These are phyloP conservation scores for Scheffersomyces stambukii DNA, from an alignment of 1,139 yeast species.

Conservation along the genomic window DNA sequence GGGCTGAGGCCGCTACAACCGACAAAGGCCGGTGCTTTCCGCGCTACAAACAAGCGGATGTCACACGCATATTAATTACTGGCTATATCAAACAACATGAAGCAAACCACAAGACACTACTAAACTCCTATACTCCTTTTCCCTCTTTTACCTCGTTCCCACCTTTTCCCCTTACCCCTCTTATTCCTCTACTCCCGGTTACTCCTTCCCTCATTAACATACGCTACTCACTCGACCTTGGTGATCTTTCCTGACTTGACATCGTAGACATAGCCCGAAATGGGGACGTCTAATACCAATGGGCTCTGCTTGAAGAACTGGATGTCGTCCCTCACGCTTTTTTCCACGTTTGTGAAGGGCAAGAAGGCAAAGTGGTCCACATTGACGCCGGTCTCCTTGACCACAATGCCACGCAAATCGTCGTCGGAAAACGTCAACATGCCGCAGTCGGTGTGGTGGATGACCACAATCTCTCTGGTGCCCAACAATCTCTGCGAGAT, in stretches of 20 bases:
- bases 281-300: conserved; percentile 27
- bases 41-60: too few species aligned
- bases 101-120: too few species aligned
- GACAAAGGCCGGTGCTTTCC: too few species aligned
- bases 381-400: conserved; percentile 23
- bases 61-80: too few species aligned
- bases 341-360: conserved; percentile 29
- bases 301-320: conserved; percentile 20
- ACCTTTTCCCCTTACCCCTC: too few species aligned
- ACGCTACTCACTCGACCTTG: conserved; percentile 16
- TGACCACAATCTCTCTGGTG: conserved; percentile 34
- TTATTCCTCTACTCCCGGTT: too few species aligned
- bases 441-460: conserved; percentile 42
- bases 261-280: conserved; percentile 35
- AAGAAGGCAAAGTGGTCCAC: conserved; percentile 28
- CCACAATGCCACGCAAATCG: conserved; percentile 20
- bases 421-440: conserved; percentile 38
- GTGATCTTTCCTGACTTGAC: conserved; percentile 30
- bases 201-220: too few species aligned
- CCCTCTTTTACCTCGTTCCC: too few species aligned
- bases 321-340: conserved; percentile 35
- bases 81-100: too few species aligned
- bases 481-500: conserved; percentile 32
- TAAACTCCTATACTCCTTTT: too few species aligned
- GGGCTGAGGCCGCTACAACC: too few species aligned